Percentiles rank a stretch among this genome's conserved stretches.
Evolutionary conservation across 495 filamentous ascomycete genomes (phyloP).

Genomic region (Cercophora scortea): DNA sequence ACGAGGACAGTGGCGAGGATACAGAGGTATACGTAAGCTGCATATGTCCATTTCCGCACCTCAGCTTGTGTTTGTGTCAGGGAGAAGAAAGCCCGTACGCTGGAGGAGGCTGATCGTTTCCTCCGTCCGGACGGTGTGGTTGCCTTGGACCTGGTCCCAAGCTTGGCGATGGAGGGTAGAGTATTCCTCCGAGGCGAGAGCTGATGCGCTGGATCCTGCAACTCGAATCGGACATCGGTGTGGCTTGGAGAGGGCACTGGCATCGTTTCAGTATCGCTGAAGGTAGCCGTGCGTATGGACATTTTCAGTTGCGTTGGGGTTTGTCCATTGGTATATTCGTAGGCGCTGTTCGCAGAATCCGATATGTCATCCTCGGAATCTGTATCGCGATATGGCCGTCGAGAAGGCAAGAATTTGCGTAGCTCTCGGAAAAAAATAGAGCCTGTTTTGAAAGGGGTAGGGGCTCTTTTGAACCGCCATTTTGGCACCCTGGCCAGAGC

Average conservation of each 20-base stretch:
- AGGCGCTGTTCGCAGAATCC: constrained; percentile 14
- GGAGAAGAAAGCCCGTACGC: constrained; percentile 64
- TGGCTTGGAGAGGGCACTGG: background rate
- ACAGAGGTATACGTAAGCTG: constrained; percentile 63
- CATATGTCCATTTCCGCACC: constrained; percentile 75
- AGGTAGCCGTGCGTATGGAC: background rate
- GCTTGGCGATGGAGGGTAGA: constrained; percentile 30
- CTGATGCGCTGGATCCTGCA: constrained; percentile 6
- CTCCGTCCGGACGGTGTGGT: constrained; percentile 58
- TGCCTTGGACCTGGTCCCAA: constrained; percentile 23
- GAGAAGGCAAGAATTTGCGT: constrained; percentile 18
- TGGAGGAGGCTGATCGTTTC: constrained; percentile 59
- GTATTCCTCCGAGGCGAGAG: constrained; percentile 43
- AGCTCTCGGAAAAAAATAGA: constrained; percentile 17
- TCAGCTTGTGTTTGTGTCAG: constrained; percentile 72
- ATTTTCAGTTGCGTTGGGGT: background rate
- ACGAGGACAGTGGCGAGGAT: constrained; percentile 57
- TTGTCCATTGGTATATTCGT: constrained; percentile 9
- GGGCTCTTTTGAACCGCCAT: constrained; percentile 69
- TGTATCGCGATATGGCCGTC: constrained; percentile 1
- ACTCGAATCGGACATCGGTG: constrained; percentile 11
- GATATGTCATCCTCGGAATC: background rate
- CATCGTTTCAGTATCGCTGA: constrained; percentile 7
- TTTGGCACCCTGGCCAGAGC: constrained; percentile 78
- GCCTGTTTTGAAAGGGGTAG: constrained; percentile 15